Evolutionary conservation across 495 filamentous ascomycete species (phyloP), one percentile per base, ranked within the genome.

Genomic region (Xylaria curta): DNA sequence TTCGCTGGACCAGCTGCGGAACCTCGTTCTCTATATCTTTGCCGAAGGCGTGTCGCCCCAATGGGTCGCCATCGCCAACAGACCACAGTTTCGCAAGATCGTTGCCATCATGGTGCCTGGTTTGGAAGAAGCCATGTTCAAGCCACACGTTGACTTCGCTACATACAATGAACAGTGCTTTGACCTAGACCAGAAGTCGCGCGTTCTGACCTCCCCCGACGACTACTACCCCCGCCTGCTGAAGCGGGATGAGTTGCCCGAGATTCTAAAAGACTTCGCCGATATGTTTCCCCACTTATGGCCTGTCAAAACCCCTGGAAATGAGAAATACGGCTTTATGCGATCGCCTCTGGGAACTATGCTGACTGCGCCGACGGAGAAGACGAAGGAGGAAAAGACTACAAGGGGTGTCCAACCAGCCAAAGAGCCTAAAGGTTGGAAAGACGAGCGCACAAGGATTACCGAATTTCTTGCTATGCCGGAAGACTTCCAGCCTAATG

Each of bases 21-120:
- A 86, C 42, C 81, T 99, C 47, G 84, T 94, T 6, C 84, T 98
- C n/a, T 98, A 97, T 81, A 88, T 97, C 68, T 89, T 97, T 69
- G 93, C 94, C 53, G 94, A 98, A 79, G 96, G 92, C 0, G 71
- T 81, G 0, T 88, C 91, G 7, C 96, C 97, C 5, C 92, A 96
- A 81, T 99, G 95, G 92, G 89, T 97, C 21, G 89, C 92, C 26
- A 86, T 97, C 59, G 87, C 89, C 74, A 88, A 97, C 77, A 91
- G 93, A 64, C 86, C 86, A 0, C 84, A 90, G 74, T 90, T 98
- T 64, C 85, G 89, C 46, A 97, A 95, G 79, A 91, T 94, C 26
- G 96, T 97, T 19, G 88, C 94, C n/a, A 81, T 98, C 70, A 95
- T 98, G 92, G 92, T 97, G 8, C 97, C 96, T 0, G 96, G 95